phyloP scores from a whole-genome alignment of 495 filamentous ascomycete species.

The Collariella sp. region DNA sequence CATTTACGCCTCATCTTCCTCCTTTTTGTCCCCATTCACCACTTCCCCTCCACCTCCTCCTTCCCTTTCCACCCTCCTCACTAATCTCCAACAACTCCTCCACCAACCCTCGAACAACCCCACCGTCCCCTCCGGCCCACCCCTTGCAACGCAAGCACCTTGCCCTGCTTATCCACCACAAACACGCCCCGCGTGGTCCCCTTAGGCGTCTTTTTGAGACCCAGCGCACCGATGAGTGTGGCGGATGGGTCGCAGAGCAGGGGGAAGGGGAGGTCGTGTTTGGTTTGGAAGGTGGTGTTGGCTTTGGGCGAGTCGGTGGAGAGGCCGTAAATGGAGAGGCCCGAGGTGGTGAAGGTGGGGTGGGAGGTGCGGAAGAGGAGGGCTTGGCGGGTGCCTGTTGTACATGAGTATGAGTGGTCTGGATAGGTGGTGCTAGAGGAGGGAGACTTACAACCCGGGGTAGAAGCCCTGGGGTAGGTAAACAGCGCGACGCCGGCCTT shows the following conservation, averaged over 20 bases:
- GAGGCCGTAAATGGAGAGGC: conserved; percentile 80
- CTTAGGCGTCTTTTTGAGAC: conserved; percentile 64
- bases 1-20: background rate
- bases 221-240: conserved; percentile 65
- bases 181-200: conserved; percentile 83
- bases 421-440: background rate
- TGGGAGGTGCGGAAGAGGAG: conserved; percentile 87
- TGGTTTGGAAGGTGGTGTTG: conserved; percentile 84
- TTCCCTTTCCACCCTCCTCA: conserved; percentile 4
- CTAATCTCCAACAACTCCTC: conserved; percentile 20
- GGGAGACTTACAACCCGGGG: conserved; percentile 75
- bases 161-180: conserved; percentile 68
- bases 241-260: conserved; percentile 74
- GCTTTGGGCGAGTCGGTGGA: conserved; percentile 77
- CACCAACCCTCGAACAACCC: conserved; percentile 47
- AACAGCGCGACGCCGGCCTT: conserved; percentile 83
- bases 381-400: conserved; percentile 76
- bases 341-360: conserved; percentile 63
- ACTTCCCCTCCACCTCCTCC: background rate
- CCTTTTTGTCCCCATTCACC: conserved; percentile 9
- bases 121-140: conserved; percentile 55
- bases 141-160: conserved; percentile 52
- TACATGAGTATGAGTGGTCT: background rate
- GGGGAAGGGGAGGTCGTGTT: conserved; percentile 79
- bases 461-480: conserved; percentile 92